Evolutionary conservation across 768 basidiomycete species (phyloP).

Genomic region (Cantharellus anzutake): DNA sequence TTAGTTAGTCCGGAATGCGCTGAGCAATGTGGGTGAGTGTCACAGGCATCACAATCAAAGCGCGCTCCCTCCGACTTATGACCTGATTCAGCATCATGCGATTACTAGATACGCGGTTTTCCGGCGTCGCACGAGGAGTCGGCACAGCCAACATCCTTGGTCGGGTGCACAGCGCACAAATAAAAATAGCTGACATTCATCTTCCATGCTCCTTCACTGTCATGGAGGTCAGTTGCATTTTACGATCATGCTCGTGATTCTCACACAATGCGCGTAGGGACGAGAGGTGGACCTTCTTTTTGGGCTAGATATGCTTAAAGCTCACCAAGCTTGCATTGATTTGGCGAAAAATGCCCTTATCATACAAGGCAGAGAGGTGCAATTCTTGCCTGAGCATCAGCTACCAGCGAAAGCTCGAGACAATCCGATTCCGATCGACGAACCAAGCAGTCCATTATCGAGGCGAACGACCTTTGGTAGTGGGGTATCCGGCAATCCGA

Average conservation of each 20-base stretch:
- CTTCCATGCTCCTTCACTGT: conserved; percentile 87
- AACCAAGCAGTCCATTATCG: background rate
- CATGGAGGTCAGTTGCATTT: conserved; percentile 49
- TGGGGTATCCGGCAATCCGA: conserved; percentile 8
- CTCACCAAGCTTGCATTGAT: conserved; percentile 92
- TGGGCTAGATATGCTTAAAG: conserved; percentile 98
- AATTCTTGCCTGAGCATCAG: conserved; percentile 86
- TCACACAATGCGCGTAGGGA: conserved; percentile 29
- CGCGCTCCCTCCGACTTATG: conserved; percentile 3
- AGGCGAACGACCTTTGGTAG: background rate
- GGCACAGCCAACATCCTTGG: conserved; percentile 91
- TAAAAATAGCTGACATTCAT: conserved; percentile 68
- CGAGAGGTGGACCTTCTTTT: conserved; percentile 87
- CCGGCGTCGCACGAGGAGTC: conserved; percentile 83
- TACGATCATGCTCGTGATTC: background rate
- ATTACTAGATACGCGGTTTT: conserved; percentile 67
- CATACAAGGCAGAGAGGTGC: conserved; percentile 80
- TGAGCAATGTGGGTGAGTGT: conserved; percentile 65
- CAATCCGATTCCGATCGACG: conserved; percentile 2
- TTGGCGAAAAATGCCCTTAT: conserved; percentile 73
- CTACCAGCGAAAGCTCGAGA: conserved; percentile 56
- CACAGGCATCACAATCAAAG: background rate
- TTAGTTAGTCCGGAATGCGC: conserved; percentile 84
- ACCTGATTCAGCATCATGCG: conserved; percentile 59
- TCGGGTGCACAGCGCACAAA: conserved; percentile 79